Conservation (phyloP, 768 basidiomycete species). For the Agaricus blazei region DNA sequence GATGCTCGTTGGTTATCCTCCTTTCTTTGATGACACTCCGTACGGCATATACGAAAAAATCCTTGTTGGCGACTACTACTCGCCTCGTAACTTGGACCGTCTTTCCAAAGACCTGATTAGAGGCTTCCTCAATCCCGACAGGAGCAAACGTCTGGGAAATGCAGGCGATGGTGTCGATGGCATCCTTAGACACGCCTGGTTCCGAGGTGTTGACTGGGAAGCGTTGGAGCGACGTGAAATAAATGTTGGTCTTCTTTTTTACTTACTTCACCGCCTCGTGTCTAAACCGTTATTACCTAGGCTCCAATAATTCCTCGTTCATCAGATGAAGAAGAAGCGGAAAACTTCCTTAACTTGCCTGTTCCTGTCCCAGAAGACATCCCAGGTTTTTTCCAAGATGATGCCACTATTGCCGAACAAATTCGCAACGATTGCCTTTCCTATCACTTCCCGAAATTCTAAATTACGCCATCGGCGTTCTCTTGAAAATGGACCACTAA, state of each 20-base stretch:
- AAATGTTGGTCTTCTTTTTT: conserved; percentile 44
- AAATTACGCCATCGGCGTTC: conserved; percentile 16
- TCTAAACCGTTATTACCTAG: conserved; percentile 29
- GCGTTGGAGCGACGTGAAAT: conserved; percentile 84
- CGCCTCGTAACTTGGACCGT: conserved; percentile 87
- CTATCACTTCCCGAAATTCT: conserved; percentile 77
- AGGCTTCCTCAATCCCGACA: conserved; percentile 87
- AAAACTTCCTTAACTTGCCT: conserved; percentile 79
- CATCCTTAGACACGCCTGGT: conserved; percentile 91
- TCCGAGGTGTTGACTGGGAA: conserved; percentile 91
- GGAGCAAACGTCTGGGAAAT: conserved; percentile 88
- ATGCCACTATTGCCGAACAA: conserved; percentile 50
- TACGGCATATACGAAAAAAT: conserved; percentile 99
- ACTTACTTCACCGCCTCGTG: not conserved
- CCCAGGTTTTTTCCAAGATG: conserved; percentile 68
- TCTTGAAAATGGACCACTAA: not conserved
- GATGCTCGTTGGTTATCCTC: conserved; percentile 98
- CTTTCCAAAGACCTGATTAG: conserved; percentile 86
- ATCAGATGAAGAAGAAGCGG: conserved; percentile 75
- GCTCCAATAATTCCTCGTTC: conserved; percentile 86
- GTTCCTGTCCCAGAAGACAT: conserved; percentile 75
- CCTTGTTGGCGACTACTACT: conserved; percentile 78
- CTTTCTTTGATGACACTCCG: conserved; percentile 97
- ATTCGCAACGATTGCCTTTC: conserved; percentile 63
- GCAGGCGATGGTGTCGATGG: conserved; percentile 90